phyloP scores from a whole-genome alignment of 2,329 filamentous ascomycete species.

The Colletotrichum lindemuthianum region DNA sequence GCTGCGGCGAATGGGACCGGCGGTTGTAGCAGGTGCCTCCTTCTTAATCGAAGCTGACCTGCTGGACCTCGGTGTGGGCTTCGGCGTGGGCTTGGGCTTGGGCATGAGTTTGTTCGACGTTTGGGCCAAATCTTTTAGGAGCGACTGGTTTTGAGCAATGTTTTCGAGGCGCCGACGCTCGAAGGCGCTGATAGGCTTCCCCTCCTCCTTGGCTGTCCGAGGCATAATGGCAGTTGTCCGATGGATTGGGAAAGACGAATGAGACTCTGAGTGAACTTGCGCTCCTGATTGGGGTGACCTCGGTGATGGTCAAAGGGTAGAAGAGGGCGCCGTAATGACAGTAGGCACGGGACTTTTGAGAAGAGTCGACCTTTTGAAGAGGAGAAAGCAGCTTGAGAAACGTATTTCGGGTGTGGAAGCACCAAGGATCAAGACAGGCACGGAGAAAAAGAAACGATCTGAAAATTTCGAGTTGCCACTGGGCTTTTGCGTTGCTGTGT shows the following conservation, averaged over 20 bases:
- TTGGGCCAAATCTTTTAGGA: slow-evolving; percentile 80
- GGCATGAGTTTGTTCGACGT: slow-evolving; percentile 77
- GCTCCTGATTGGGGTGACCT: too few species aligned
- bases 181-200: slow-evolving; percentile 77
- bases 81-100: slow-evolving; percentile 60
- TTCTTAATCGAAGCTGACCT: slow-evolving; percentile 54
- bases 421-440: too few species aligned
- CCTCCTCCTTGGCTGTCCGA: slow-evolving; percentile 48
- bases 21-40: slow-evolving; percentile 42
- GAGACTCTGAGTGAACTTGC: neutral
- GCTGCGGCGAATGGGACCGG: slow-evolving; percentile 65
- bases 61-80: slow-evolving; percentile 39
- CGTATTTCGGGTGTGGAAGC: too few species aligned
- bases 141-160: slow-evolving; percentile 83
- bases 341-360: neutral
- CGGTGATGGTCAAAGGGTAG: too few species aligned
- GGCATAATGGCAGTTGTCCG: slow-evolving; percentile 52
- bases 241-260: slow-evolving; percentile 4
- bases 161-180: slow-evolving; percentile 87
- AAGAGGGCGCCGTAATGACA: too few species aligned
- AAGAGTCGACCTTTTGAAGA: neutral
- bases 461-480: neutral
- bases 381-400: too few species aligned
- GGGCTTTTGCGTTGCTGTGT: neutral
- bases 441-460: too few species aligned